Conservation (phyloP, 352 stramenopile species). For the Globisporangium polare region DNA sequence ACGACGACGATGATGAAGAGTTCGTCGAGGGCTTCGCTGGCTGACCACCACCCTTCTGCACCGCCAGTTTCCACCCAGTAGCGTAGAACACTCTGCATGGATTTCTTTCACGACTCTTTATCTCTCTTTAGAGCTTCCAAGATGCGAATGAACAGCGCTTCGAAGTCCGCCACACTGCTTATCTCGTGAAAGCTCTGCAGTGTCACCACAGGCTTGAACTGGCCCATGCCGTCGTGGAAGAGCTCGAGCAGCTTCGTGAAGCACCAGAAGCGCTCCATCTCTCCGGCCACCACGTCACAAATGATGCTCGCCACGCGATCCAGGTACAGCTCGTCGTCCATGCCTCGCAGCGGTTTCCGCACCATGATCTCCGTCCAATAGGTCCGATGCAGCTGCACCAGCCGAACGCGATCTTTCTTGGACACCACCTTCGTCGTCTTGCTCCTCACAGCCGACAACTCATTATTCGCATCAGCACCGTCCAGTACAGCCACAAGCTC, state of each 20-base stretch:
- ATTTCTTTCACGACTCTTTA: constrained; percentile 14
- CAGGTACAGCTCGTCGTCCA: constrained; percentile 39
- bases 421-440: constrained; percentile 5
- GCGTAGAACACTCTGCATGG: constrained; percentile 3
- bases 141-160: constrained; percentile 62
- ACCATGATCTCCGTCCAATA: constrained; percentile 40
- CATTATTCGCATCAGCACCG: not conserved
- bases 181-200: constrained; percentile 34
- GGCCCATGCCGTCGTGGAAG: constrained; percentile 42
- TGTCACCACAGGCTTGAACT: constrained; percentile 40
- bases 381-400: constrained; percentile 40
- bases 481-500: not conserved
- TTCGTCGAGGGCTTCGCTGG: constrained; percentile 16
- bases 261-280: constrained; percentile 71
- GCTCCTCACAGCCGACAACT: not conserved
- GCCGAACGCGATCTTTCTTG: not conserved
- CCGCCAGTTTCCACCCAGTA: not conserved
- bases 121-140: constrained; percentile 36
- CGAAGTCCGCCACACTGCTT: constrained; percentile 40
- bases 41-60: not conserved
- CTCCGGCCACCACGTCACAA: constrained; percentile 32
- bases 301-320: constrained; percentile 31
- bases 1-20: constrained; percentile 18
- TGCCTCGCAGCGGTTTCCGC: constrained; percentile 25
- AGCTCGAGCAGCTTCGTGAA: constrained; percentile 54